A percentile compares a stretch with the other conserved stretches of the same genome.
Conservation (phyloP, 352 stramenopile species). For the Pythium chondricola region DNA sequence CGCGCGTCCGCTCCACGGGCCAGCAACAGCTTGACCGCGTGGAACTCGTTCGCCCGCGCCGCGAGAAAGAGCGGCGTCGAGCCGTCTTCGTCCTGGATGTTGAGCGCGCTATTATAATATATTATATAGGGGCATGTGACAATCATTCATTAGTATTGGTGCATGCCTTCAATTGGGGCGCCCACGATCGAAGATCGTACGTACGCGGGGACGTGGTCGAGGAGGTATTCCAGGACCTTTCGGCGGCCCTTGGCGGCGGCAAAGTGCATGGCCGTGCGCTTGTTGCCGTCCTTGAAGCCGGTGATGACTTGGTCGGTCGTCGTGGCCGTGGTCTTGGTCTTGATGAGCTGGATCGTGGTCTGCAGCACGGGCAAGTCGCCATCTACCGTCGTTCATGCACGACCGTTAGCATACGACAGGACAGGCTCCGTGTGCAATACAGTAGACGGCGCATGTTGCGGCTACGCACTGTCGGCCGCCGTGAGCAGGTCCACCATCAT, state of each 20-base stretch:
- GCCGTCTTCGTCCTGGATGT: constrained; percentile 65
- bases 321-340: constrained; percentile 44
- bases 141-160: too few species aligned
- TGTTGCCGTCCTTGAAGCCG: constrained; percentile 80
- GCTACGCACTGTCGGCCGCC: constrained; percentile 58
- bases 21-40: constrained; percentile 55
- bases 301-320: constrained; percentile 31
- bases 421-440: neutral
- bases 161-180: too few species aligned
- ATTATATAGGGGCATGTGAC: too few species aligned
- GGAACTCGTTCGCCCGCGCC: constrained; percentile 73
- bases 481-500: constrained; percentile 65
- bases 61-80: constrained; percentile 66
- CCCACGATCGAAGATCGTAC: too few species aligned
- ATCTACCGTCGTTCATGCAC: too few species aligned
- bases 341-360: constrained; percentile 61
- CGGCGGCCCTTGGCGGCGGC: constrained; percentile 64
- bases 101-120: constrained; percentile 21
- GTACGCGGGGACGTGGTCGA: constrained; percentile 50
- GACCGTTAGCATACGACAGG: neutral
- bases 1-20: constrained; percentile 48
- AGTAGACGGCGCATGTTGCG: too few species aligned
- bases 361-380: constrained; percentile 62
- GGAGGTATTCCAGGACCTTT: constrained; percentile 70
- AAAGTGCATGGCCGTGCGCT: constrained; percentile 78